Base-by-base conservation (phyloP, 129 eudicot species). In the Erigeron canadensis region DNA sequence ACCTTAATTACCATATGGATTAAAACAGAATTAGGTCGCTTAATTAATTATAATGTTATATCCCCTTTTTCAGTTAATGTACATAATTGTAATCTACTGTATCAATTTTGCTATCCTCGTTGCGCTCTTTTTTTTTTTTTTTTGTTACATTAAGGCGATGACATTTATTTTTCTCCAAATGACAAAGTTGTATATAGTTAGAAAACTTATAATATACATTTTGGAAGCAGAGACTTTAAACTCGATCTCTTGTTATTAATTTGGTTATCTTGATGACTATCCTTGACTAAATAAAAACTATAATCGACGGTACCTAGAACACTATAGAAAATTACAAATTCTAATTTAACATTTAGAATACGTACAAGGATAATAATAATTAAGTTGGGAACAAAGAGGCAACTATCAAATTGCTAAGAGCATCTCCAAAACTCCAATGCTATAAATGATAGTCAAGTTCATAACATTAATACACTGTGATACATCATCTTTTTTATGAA, bases 1-100 rank as follows among this genome's bases (percentile, higher is more conserved):
- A 61, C 77, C 81, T 72, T 77, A 64, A 62, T 70, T 77, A 50
- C 71, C 48, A 77, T 22, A 42, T 77, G 53, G 70, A 60, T 70
- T 70, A 69, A 77, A 77, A 77, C 81, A 77, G 70, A 77, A 77
- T 69, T 69, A 77, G 81, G 75, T 77, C 37, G 43, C 65, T 43
- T 61, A 41, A 69, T 43, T 61, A 41, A 69, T 77, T 69, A 69
- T 48, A 13, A 72, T 72, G 15, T 72, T 42, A 46, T 28, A 46
- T 28, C 71, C 10, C n/a, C 21, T 6, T 62, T 62, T 70, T 28
- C 57, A 28, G 34, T 28, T 28, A 28, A 1, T 59, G 51, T 50
- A n/a, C n/a, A n/a, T n/a, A 23, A 70, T 62, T 70, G 53, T 41
- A 23, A 50, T 19, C 70, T 62, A 38, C 47, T 59, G 77, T 28